Evolutionary conservation across 208 protist genomes (phyloP).

Genomic region (Trypanosoma rangeli): DNA sequence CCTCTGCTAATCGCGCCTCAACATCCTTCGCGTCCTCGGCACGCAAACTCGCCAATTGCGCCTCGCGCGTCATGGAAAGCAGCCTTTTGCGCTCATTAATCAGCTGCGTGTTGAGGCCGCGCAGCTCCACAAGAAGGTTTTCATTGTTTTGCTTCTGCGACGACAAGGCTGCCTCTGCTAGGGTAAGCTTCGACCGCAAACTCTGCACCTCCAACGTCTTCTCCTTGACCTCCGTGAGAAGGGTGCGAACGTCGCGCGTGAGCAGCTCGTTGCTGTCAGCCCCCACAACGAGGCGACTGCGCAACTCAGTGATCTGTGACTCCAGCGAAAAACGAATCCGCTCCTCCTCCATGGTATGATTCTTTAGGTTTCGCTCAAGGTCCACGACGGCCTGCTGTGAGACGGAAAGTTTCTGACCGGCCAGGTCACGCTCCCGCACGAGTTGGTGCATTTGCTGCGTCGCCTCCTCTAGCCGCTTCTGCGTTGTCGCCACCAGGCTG

Average conservation of each 20-base stretch:
- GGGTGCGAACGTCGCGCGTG: conserved; percentile 63
- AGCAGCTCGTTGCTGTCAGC: conserved; percentile 85
- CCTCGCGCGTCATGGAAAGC: conserved; percentile 57
- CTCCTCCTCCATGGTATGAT: conserved; percentile 59
- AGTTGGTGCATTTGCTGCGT: conserved; percentile 82
- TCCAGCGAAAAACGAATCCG: conserved; percentile 69
- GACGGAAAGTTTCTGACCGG: conserved; percentile 60
- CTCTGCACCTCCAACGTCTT: conserved; percentile 58
- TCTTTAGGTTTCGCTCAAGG: conserved; percentile 62
- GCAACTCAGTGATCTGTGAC: conserved; percentile 74
- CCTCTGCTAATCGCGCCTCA: conserved; percentile 44
- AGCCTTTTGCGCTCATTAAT: conserved; percentile 79
- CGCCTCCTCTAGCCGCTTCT: conserved; percentile 57
- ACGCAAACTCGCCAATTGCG: conserved; percentile 42
- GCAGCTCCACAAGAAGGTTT: conserved; percentile 81
- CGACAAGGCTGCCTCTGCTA: conserved; percentile 69
- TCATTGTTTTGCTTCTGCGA: conserved; percentile 87
- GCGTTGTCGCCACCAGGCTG: conserved; percentile 30
- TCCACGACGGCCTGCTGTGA: conserved; percentile 48
- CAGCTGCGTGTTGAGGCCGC: conserved; percentile 72
- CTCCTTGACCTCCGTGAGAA: conserved; percentile 64
- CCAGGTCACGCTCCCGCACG: conserved; percentile 80
- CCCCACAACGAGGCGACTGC: conserved; percentile 69
- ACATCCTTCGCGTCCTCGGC: conserved; percentile 43
- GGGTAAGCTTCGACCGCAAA: conserved; percentile 69